Evolutionary conservation across 306 rosid genomes (phyloP).

Genomic region (Hippophae tibetana): DNA sequence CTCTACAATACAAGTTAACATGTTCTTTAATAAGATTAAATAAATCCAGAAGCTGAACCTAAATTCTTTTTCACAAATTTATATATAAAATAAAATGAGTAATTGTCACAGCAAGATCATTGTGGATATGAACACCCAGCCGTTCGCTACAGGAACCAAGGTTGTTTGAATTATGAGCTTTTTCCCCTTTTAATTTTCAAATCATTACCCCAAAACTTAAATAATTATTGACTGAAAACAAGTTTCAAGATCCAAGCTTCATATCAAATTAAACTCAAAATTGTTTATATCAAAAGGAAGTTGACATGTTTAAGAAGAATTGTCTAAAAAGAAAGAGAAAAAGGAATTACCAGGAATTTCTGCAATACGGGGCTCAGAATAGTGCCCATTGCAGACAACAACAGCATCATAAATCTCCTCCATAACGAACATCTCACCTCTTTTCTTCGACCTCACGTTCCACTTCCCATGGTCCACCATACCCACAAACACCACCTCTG

Average conservation of each 20-base stretch:
- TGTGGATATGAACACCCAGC: not conserved
- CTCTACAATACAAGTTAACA: too few species aligned
- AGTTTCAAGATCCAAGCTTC: too few species aligned
- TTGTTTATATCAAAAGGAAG: not conserved
- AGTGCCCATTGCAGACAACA: slow-evolving; percentile 39
- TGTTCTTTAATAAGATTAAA: too few species aligned
- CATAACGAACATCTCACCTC: slow-evolving; percentile 11
- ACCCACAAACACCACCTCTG: slow-evolving; percentile 31
- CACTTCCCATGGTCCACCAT: slow-evolving; percentile 24
- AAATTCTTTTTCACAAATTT: too few species aligned
- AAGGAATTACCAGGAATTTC: slow-evolving; percentile 29
- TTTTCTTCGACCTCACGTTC: slow-evolving; percentile 25
- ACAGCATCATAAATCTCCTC: slow-evolving; percentile 36
- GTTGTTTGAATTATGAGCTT: too few species aligned
- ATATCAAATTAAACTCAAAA: not conserved
- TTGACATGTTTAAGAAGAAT: not conserved
- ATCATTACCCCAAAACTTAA: too few species aligned
- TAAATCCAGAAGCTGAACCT: too few species aligned
- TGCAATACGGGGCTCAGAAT: slow-evolving; percentile 29
- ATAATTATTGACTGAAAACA: too few species aligned
- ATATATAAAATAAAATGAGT: too few species aligned
- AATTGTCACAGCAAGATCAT: not conserved
- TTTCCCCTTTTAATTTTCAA: too few species aligned
- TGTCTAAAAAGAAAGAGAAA: not conserved
- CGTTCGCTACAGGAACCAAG: not conserved